A percentile compares a stretch with the other conserved stretches of the same genome.
Evolutionary conservation across 2,329 filamentous ascomycete genomes (phyloP).

Genomic region (Colletotrichum spinosum): DNA sequence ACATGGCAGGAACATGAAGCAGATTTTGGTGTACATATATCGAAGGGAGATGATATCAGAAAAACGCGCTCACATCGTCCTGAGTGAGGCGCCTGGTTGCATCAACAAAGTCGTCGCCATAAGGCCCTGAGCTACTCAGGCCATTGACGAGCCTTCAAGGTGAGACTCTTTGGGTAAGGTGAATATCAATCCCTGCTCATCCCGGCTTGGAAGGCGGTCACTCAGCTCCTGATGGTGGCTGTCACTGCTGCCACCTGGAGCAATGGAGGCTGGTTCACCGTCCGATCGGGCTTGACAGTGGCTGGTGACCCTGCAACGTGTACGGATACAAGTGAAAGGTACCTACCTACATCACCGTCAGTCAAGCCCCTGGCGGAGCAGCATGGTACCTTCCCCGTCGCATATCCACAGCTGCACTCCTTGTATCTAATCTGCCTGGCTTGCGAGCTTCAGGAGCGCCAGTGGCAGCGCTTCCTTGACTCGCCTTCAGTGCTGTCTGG

Average conservation of each 20-base stretch:
- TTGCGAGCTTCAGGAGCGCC: constrained; percentile 35
- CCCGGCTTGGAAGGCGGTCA: constrained; percentile 32
- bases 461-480: constrained; percentile 20
- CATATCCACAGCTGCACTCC: constrained; percentile 27
- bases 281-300: constrained; percentile 1
- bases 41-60: neutral
- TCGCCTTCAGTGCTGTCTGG: constrained; percentile 32
- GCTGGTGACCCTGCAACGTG: constrained; percentile 21
- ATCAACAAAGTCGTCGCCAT: constrained; percentile 7
- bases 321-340: constrained; percentile 13
- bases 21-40: constrained; percentile 2
- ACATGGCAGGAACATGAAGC: constrained; percentile 22
- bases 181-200: constrained; percentile 7
- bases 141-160: constrained; percentile 8
- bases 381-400: neutral
- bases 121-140: neutral
- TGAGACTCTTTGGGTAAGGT: constrained; percentile 1
- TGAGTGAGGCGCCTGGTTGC: neutral
- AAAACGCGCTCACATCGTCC: constrained; percentile 24
- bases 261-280: constrained; percentile 10
- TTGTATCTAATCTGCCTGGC: constrained; percentile 36
- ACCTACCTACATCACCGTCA: constrained; percentile 1
- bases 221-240: constrained; percentile 3
- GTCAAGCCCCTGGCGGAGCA: too few relatives aligned
- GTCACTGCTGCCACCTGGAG: constrained; percentile 9